Evolutionary conservation across 768 basidiomycete species (phyloP).

Genomic region (Neoboletus brunneissimus): DNA sequence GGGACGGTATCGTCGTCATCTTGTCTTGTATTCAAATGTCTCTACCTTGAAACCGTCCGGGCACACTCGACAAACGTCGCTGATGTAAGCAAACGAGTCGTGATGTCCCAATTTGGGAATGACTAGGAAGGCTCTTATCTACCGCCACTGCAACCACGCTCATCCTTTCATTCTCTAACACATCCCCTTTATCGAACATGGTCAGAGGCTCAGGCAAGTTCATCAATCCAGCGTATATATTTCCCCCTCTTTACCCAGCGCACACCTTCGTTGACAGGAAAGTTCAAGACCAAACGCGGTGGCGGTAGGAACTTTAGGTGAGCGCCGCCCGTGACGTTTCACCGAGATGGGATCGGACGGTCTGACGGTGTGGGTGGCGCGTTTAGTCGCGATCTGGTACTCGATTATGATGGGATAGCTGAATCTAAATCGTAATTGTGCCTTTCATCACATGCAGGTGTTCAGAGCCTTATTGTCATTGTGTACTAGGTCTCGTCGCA

Average conservation of each 20-base stretch:
- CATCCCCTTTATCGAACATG: slow-evolving; percentile 19
- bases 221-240: no score
- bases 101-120: slow-evolving; percentile 9
- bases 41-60: not conserved
- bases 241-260: not conserved
- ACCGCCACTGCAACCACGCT: not conserved
- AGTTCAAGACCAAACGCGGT: slow-evolving; percentile 84
- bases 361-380: slow-evolving; percentile 2
- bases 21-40: not conserved
- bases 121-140: slow-evolving; percentile 16
- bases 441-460: slow-evolving; percentile 8
- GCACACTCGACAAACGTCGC: slow-evolving; percentile 1
- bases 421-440: slow-evolving; percentile 45
- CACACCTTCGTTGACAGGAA: slow-evolving; percentile 43
- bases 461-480: slow-evolving; percentile 10
- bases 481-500: slow-evolving; percentile 18
- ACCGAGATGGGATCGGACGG: slow-evolving; percentile 5
- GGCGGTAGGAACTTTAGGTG: slow-evolving; percentile 86
- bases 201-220: slow-evolving; percentile 32
- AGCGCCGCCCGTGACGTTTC: slow-evolving; percentile 4
- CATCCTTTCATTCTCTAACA: not conserved
- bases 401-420: slow-evolving; percentile 57
- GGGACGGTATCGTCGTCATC: slow-evolving; percentile 86
- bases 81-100: slow-evolving; percentile 17
- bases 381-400: slow-evolving; percentile 54